Evolutionary conservation across 2,329 filamentous ascomycete species (phyloP), one percentile per base, ranked within the genome.

Genomic region (Penicillium capsulatum): DNA sequence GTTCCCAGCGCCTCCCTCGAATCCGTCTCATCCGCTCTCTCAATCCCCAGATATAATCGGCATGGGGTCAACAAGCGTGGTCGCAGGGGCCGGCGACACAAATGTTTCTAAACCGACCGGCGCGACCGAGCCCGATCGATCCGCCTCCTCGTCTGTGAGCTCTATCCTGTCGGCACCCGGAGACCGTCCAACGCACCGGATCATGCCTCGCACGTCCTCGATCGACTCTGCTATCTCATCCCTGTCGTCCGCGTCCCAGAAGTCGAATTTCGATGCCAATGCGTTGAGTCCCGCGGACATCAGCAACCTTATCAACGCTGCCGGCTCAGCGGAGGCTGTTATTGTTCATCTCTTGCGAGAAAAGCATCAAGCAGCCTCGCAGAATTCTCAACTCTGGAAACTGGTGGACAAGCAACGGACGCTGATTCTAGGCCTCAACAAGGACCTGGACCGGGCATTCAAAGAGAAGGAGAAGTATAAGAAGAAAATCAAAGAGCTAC

Each of bases 401-500:
- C 70, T 98, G 32, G 89, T 98, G 34, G 91, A 97, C 64, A 97
- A 98, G 70, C 92, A 98, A 65, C 78, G 91, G 47, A 81, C 88
- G 11, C 90, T 98, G 81, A 89, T 98, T 38, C 67, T 95, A 14
- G 91, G 90, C 6, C 74, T 98, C 47, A 96, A 97, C 60, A 94
- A 92, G 64, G 92, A 98, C 61, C 72, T 98, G 9, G 91, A 97
- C 65, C 80, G 86, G 36, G 82, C 90, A 1, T 66, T 95, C 49
- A 94, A 94, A 61, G 92, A 97, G 53, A 96, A 96, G 66, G 91
- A 97, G 51, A 84, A 84, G 54, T 97, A 97, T 61, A 81, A 86
- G 55, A 90, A 84, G 64, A 95, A 92, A 65, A 63, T 94, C 30
- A 95, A 94, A 65, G 90, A 97, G 40, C 64, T 79, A 43, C 67